Evolutionary conservation across 208 protist genomes (phyloP).

Genomic region (Crithidia bombi): DNA sequence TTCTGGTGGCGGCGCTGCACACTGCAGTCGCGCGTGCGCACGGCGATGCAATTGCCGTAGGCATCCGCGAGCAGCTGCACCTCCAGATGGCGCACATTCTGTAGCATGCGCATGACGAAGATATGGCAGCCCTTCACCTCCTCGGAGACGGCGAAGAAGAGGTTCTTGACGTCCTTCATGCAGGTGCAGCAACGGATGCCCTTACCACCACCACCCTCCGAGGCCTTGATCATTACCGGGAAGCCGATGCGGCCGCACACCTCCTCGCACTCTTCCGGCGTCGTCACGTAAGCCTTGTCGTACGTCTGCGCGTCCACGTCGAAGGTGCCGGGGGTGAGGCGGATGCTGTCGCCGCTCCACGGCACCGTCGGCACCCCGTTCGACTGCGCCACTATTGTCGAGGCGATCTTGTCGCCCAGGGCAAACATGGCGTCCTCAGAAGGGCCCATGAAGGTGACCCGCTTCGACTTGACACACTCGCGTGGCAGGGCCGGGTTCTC

Average conservation of each 20-base stretch:
- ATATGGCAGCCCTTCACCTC: constrained; percentile 98
- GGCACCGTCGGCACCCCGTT: constrained; percentile 95
- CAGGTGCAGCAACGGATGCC: constrained; percentile 94
- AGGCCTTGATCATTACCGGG: constrained; percentile 99
- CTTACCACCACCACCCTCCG: constrained; percentile 98
- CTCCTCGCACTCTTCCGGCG: constrained; percentile 89
- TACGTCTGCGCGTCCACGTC: constrained; percentile 87
- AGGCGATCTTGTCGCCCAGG: constrained; percentile 98
- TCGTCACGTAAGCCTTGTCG: constrained; percentile 91
- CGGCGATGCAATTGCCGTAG: constrained; percentile 93
- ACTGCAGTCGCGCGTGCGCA: constrained; percentile 97
- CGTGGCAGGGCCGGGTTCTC: constrained; percentile 97
- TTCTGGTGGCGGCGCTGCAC: constrained; percentile 99
- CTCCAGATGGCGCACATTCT: constrained; percentile 95
- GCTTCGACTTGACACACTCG: constrained; percentile 65
- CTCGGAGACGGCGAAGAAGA: constrained; percentile 89
- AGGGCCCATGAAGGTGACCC: constrained; percentile 81
- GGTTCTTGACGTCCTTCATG: constrained; percentile 80
- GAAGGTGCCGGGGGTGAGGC: constrained; percentile 52
- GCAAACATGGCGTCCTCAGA: constrained; percentile 89
- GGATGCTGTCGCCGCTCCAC: constrained; percentile 88
- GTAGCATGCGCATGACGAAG: constrained; percentile 97
- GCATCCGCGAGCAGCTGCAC: constrained; percentile 96
- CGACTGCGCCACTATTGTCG: constrained; percentile 97
- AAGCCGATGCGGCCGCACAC: constrained; percentile 93